Percentiles rank a stretch among this genome's conserved stretches.
Conservation (phyloP, 345 rosid genomes). For the Melaleuca alternifolia region DNA sequence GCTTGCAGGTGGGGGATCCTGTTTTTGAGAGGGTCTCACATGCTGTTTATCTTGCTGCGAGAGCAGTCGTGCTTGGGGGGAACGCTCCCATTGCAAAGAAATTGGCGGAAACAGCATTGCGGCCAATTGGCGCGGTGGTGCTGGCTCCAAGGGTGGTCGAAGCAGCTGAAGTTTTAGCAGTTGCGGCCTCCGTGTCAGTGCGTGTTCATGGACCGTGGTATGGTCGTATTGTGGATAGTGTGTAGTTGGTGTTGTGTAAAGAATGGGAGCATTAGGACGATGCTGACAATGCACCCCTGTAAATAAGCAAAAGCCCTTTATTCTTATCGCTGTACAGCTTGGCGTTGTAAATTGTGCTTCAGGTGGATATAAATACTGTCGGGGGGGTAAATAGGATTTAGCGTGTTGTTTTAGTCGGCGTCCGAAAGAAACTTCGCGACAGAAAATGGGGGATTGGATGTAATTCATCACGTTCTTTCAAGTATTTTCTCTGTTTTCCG, state of each 20-base stretch:
- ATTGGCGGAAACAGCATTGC: constrained; percentile 46
- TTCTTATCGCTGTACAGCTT: not conserved
- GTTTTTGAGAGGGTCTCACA: constrained; percentile 62
- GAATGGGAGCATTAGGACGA: not conserved
- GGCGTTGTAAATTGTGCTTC: not conserved
- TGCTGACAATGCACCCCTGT: not conserved
- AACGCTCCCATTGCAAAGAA: constrained; percentile 37
- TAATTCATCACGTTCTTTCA: not conserved
- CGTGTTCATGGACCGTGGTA: constrained; percentile 72
- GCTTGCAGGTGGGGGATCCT: constrained; percentile 69
- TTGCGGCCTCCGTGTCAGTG: constrained; percentile 51
- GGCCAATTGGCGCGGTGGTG: constrained; percentile 46
- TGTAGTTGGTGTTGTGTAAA: not conserved
- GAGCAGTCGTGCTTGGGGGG: constrained; percentile 65
- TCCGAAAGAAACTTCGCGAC: not conserved
- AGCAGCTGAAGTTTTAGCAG: constrained; percentile 46
- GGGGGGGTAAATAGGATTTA: not conserved
- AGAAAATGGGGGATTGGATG: not conserved
- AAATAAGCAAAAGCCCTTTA: not conserved
- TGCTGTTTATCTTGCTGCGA: constrained; percentile 49
- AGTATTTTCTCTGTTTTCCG: not conserved
- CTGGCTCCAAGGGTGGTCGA: constrained; percentile 50
- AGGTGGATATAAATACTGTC: not conserved
- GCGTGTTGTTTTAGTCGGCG: not conserved
- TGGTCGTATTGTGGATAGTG: constrained; percentile 16